Percentiles rank a stretch among this genome's conserved stretches.
Evolutionary conservation across 2,329 filamentous ascomycete species (phyloP).

Genomic region (Colletotrichum scovillei): DNA sequence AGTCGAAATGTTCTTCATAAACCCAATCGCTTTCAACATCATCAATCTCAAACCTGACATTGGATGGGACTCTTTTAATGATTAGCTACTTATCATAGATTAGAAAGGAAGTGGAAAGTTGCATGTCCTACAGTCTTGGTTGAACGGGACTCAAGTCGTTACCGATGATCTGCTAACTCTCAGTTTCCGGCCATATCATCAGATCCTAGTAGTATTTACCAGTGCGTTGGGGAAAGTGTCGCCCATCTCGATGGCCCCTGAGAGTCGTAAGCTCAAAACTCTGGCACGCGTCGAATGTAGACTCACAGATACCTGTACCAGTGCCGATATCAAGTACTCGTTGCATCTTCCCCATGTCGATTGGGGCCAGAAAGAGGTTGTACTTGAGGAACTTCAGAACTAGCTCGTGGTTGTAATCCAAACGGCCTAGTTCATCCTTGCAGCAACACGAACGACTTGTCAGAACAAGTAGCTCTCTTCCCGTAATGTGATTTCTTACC

Average conservation of each 20-base stretch:
- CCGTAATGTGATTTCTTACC: not conserved
- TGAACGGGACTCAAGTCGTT: slow-evolving; percentile 25
- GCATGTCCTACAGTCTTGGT: not conserved
- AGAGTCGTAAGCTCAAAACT: not conserved
- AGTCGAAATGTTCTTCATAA: slow-evolving; percentile 46
- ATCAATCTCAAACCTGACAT: slow-evolving; percentile 74
- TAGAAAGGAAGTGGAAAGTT: accelerated
- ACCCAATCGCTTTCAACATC: slow-evolving; percentile 67
- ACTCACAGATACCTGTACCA: slow-evolving; percentile 69
- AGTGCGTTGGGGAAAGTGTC: not conserved
- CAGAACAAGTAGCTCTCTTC: not conserved
- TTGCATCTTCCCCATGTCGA: slow-evolving; percentile 7
- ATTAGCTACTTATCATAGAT: not conserved
- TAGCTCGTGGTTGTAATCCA: slow-evolving; percentile 13
- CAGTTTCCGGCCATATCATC: not conserved
- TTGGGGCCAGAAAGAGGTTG: slow-evolving; percentile 15
- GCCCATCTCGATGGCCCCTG: slow-evolving; percentile 20
- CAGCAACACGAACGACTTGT: not conserved
- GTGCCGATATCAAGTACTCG: slow-evolving; percentile 68
- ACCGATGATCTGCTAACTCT: not conserved
- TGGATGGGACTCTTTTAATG: slow-evolving; percentile 63
- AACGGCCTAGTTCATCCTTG: slow-evolving; percentile 19
- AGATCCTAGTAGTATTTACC: not conserved
- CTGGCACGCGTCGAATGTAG: too few species aligned
- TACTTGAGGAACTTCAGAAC: not conserved